These are phyloP conservation scores for Phyllosticta citribraziliensis DNA, from an alignment of 2,329 filamentous ascomycete genomes.

Conservation along the genomic window DNA sequence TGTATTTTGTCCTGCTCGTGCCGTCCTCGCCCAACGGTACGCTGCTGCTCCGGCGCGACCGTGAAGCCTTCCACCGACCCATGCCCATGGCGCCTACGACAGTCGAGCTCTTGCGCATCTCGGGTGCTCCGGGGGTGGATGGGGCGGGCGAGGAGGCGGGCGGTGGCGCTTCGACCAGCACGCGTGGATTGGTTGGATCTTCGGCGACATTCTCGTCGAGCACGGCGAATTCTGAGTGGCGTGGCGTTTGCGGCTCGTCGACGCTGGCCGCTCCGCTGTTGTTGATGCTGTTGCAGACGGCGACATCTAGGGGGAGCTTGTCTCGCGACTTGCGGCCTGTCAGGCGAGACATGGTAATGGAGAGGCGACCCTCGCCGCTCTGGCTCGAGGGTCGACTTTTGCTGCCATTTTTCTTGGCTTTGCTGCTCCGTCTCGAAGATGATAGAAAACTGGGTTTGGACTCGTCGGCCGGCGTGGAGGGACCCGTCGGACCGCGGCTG, in stretches of 20 bases:
- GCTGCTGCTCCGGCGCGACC: constrained; percentile 13
- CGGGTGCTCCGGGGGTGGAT: background rate
- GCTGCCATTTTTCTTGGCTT: constrained; percentile 21
- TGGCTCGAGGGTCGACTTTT: constrained; percentile 35
- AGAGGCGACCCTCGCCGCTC: constrained; percentile 31
- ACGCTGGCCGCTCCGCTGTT: background rate
- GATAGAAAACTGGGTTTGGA: constrained; percentile 24
- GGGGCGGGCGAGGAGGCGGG: constrained; percentile 5
- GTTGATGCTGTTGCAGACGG: constrained; percentile 16
- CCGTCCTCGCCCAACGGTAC: constrained; percentile 6
- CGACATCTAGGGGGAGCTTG: constrained; percentile 23
- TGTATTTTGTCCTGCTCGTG: constrained; percentile 5
- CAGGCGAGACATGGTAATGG: constrained; percentile 30
- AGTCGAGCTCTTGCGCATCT: constrained; percentile 19
- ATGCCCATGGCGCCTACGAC: constrained; percentile 12
- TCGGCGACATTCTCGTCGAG: background rate
- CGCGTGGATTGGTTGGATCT: constrained; percentile 3
- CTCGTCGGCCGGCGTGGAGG: constrained; percentile 36
- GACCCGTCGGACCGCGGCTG: constrained; percentile 23
- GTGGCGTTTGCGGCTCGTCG: background rate
- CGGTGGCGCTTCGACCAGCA: constrained; percentile 7
- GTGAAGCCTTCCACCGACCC: constrained; percentile 19
- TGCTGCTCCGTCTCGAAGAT: constrained; percentile 23
- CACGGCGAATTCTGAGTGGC: background rate
- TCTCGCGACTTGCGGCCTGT: constrained; percentile 33